Conservation (phyloP, 495 filamentous ascomycete genomes). For the Tetracladium marchalianum region DNA sequence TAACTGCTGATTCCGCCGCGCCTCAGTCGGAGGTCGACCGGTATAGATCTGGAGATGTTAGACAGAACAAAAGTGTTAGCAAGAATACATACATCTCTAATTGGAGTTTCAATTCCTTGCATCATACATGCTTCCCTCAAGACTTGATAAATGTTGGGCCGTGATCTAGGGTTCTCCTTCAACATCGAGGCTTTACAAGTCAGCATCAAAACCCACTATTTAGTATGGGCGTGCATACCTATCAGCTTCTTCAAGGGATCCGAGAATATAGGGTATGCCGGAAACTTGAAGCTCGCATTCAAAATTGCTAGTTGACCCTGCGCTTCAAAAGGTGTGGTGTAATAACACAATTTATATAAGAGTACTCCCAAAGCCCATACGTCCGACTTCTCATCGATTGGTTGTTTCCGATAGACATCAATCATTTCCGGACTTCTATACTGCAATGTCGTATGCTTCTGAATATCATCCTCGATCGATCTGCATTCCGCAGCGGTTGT, state of each 20-base stretch:
- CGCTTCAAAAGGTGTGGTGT: constrained; percentile 97
- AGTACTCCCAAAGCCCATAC: constrained; percentile 96
- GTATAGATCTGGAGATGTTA: constrained; percentile 66
- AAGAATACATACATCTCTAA: constrained; percentile 67
- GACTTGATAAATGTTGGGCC: constrained; percentile 92
- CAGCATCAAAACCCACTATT: constrained; percentile 18
- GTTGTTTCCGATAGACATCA: constrained; percentile 90
- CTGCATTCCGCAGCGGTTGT: constrained; percentile 78
- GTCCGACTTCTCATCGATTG: constrained; percentile 98
- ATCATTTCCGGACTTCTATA: constrained; percentile 99
- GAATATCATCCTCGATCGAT: constrained; percentile 91
- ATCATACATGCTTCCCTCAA: constrained; percentile 76
- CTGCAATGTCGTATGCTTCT: constrained; percentile 93
- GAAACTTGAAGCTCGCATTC: constrained; percentile 91
- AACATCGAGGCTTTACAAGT: constrained; percentile 72
- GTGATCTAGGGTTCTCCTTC: constrained; percentile 66
- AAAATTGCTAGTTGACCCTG: constrained; percentile 97
- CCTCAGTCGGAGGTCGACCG: constrained; percentile 41
- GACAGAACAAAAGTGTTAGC: not conserved
- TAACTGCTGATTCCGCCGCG: constrained; percentile 49
- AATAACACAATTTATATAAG: constrained; percentile 97
- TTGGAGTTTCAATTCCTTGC: constrained; percentile 80
- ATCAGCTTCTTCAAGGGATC: constrained; percentile 86
- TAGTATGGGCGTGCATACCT: constrained; percentile 41
- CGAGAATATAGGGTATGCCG: constrained; percentile 78